Conservation (phyloP, 306 rosid genomes). For the Sindora glabra region DNA sequence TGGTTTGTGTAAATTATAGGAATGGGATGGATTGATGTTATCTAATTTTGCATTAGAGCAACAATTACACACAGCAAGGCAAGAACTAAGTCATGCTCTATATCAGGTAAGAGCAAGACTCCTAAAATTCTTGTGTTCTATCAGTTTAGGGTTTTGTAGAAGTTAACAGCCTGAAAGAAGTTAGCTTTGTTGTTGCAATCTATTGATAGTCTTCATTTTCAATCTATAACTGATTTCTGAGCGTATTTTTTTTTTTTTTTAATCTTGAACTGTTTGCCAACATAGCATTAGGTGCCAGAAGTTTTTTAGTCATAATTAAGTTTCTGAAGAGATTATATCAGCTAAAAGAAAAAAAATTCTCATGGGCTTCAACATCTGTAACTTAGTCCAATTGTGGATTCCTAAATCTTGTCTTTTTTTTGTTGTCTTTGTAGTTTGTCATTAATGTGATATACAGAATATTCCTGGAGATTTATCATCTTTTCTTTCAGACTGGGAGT, state of each 20-base stretch:
- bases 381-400: too few relatives aligned
- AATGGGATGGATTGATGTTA: conserved; percentile 89
- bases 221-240: neutral
- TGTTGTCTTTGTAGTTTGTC: neutral
- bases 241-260: neutral
- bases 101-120: conserved; percentile 72
- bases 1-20: conserved; percentile 34
- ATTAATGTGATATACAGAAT: neutral
- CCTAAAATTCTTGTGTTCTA: neutral
- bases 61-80: conserved; percentile 90
- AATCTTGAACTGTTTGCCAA: too few relatives aligned
- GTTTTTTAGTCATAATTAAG: too few relatives aligned
- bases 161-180: neutral
- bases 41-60: conserved; percentile 89
- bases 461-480: neutral
- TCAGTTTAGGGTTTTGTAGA: neutral
- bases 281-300: too few relatives aligned
- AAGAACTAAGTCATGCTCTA: conserved; percentile 90
- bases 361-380: too few relatives aligned
- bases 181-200: neutral
- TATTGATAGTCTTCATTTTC: neutral
- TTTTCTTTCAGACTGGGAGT: neutral
- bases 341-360: too few relatives aligned
- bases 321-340: too few relatives aligned
- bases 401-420: too few relatives aligned